Percentiles rank a stretch among this genome's conserved stretches.
phyloP scores from a whole-genome alignment of 495 filamentous ascomycete genomes.

The Penicillium coffeae region DNA sequence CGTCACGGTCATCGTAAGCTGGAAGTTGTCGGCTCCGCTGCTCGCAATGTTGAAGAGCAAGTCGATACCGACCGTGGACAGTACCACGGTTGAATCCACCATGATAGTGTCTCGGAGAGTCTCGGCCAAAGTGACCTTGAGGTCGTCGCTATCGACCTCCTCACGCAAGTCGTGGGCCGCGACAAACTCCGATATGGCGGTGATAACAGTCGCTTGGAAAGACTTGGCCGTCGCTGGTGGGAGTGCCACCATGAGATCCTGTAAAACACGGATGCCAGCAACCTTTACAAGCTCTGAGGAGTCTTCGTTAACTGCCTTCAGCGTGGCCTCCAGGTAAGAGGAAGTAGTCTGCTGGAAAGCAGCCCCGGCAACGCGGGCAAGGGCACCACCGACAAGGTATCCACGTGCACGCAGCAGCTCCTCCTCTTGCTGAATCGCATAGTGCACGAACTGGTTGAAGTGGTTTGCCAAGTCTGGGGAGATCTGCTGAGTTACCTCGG shows the following conservation, averaged over 20 bases:
- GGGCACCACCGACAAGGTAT: slow-evolving; percentile 73
- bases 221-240: slow-evolving; percentile 49
- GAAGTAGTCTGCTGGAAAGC: slow-evolving; percentile 49
- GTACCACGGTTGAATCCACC: slow-evolving; percentile 66
- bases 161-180: slow-evolving; percentile 75
- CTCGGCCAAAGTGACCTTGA: slow-evolving; percentile 86
- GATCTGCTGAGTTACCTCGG: slow-evolving; percentile 66
- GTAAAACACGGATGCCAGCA: slow-evolving; percentile 81
- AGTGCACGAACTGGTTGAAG: slow-evolving; percentile 73
- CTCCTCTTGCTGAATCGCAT: slow-evolving; percentile 64
- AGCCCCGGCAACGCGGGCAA: slow-evolving; percentile 57
- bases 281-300: slow-evolving; percentile 85
- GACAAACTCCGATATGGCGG: slow-evolving; percentile 73
- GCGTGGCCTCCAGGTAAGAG: slow-evolving; percentile 67
- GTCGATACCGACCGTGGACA: slow-evolving; percentile 71
- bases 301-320: slow-evolving; percentile 71
- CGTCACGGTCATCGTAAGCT: slow-evolving; percentile 73
- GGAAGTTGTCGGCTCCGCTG: slow-evolving; percentile 82
- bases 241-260: slow-evolving; percentile 69
- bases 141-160: slow-evolving; percentile 78
- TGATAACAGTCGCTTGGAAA: slow-evolving; percentile 69
- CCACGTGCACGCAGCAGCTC: slow-evolving; percentile 78
- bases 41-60: slow-evolving; percentile 85
- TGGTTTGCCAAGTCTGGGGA: slow-evolving; percentile 60
- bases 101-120: slow-evolving; percentile 79